These are phyloP conservation scores for Trypanosoma platydactyli DNA, from an alignment of 208 protist species.

Conservation along the genomic window DNA sequence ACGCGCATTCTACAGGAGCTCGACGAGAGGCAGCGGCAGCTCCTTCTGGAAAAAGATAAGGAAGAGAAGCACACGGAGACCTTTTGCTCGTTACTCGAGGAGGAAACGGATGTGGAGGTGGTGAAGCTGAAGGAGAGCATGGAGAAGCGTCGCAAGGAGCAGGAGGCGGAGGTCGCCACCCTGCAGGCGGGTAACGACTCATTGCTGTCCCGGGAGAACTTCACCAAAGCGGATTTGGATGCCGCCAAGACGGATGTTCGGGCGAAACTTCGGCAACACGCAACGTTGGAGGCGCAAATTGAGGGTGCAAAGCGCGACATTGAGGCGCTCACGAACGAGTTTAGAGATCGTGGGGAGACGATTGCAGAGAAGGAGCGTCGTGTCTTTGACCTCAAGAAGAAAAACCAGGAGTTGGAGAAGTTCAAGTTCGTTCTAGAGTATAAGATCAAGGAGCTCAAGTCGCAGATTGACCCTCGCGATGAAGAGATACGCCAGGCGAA, in stretches of 20 bases:
- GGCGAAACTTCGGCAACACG: conserved; percentile 85
- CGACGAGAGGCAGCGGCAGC: conserved; percentile 62
- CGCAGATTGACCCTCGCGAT: conserved; percentile 97
- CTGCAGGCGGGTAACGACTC: conserved; percentile 91
- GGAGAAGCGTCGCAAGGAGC: conserved; percentile 89
- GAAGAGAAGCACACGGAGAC: conserved; percentile 82
- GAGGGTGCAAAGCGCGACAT: conserved; percentile 94
- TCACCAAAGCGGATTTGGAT: conserved; percentile 91
- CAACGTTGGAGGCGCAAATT: conserved; percentile 91
- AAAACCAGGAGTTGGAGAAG: conserved; percentile 98
- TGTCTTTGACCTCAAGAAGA: conserved; percentile 97
- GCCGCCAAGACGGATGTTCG: conserved; percentile 83
- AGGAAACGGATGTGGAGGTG: conserved; percentile 95
- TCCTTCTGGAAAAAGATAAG: conserved; percentile 62
- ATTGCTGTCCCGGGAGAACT: conserved; percentile 89
- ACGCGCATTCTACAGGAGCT: conserved; percentile 43
- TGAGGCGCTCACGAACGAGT: conserved; percentile 89
- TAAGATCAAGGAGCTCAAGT: conserved; percentile 98
- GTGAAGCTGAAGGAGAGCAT: conserved; percentile 92
- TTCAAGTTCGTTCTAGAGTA: conserved; percentile 99
- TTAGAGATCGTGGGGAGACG: conserved; percentile 94
- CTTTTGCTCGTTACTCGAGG: conserved; percentile 91
- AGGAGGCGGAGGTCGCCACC: conserved; percentile 82
- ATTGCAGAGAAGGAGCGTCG: conserved; percentile 97
- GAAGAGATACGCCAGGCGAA: conserved; percentile 93